A percentile compares a stretch with the other conserved stretches of the same genome.
Evolutionary conservation across 768 basidiomycete genomes (phyloP).

Genomic region (Termitomyces sp.): DNA sequence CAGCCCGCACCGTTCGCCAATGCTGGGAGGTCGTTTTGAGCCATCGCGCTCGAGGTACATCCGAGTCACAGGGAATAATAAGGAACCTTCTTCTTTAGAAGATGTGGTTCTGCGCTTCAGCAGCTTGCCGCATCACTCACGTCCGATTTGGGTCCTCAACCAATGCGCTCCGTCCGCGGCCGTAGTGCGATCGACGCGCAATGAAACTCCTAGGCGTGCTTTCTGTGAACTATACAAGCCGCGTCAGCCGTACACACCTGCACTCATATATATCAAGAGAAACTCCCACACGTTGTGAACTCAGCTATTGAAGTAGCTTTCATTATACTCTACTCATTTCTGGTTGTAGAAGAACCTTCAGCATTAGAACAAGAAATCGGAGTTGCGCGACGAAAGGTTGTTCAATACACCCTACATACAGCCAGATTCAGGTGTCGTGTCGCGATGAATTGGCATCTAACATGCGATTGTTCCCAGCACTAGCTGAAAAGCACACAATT

Average conservation of each 20-base stretch:
- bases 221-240: no score
- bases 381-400: constrained; percentile 53
- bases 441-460: constrained; percentile 83
- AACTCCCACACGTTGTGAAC: no score
- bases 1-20: constrained; percentile 77
- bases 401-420: constrained; percentile 51
- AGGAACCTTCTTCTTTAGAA: no score
- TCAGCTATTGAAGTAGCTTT: constrained; percentile 46
- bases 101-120: constrained; percentile 89
- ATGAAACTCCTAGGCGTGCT: no score
- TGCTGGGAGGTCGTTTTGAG: constrained; percentile 29
- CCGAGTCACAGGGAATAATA: constrained; percentile 11
- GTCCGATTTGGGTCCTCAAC: constrained; percentile 51
- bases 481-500: constrained; percentile 65
- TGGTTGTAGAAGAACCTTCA: constrained; percentile 73
- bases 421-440: constrained; percentile 68
- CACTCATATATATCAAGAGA: no score
- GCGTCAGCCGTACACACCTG: no score
- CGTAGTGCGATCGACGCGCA: no score
- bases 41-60: no score
- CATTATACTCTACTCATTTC: constrained; percentile 72
- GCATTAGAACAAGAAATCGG: constrained; percentile 77
- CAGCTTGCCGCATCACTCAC: constrained; percentile 84
- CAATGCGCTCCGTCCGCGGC: no score
- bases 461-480: constrained; percentile 67